A percentile compares a stretch with the other conserved stretches of the same genome.
Conservation (phyloP, 1,139 yeast species). For the Waltiozyma sp. region DNA sequence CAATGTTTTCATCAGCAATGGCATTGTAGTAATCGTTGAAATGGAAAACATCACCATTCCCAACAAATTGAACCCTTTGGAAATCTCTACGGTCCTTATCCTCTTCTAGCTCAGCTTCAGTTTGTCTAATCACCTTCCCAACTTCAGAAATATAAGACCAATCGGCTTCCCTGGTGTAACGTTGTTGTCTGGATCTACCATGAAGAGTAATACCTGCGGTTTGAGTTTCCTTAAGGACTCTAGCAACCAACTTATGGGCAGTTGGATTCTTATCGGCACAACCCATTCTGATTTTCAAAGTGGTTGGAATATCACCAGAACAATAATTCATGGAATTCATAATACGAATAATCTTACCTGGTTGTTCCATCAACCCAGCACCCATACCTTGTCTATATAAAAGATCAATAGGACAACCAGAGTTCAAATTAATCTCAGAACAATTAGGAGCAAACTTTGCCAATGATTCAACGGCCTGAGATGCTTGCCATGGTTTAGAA, state of each 20-base stretch:
- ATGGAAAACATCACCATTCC: constrained; percentile 88
- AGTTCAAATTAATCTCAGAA: constrained; percentile 78
- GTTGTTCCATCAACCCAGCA: constrained; percentile 84
- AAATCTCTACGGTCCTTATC: constrained; percentile 36
- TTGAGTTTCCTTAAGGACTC: constrained; percentile 67
- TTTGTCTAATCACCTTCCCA: constrained; percentile 54
- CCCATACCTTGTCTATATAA: constrained; percentile 93
- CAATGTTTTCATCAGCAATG: constrained; percentile 61
- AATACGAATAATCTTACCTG: constrained; percentile 67
- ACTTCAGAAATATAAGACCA: constrained; percentile 83
- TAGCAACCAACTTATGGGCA: constrained; percentile 64
- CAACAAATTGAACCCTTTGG: constrained; percentile 54
- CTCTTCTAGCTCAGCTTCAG: constrained; percentile 34
- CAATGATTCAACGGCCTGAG: constrained; percentile 80
- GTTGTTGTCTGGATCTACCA: constrained; percentile 92
- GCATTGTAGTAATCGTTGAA: constrained; percentile 84
- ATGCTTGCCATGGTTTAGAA: constrained; percentile 86
- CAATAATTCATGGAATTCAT: constrained; percentile 82
- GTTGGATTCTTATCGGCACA: constrained; percentile 75
- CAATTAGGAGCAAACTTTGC: constrained; percentile 41
- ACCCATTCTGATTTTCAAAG: constrained; percentile 89
- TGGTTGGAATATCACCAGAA: constrained; percentile 83
- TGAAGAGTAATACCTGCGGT: constrained; percentile 89
- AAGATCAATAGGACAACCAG: constrained; percentile 96
- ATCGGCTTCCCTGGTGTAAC: constrained; percentile 84